Conservation (phyloP, 306 rosid species). For the Cucurbita ficifolia region DNA sequence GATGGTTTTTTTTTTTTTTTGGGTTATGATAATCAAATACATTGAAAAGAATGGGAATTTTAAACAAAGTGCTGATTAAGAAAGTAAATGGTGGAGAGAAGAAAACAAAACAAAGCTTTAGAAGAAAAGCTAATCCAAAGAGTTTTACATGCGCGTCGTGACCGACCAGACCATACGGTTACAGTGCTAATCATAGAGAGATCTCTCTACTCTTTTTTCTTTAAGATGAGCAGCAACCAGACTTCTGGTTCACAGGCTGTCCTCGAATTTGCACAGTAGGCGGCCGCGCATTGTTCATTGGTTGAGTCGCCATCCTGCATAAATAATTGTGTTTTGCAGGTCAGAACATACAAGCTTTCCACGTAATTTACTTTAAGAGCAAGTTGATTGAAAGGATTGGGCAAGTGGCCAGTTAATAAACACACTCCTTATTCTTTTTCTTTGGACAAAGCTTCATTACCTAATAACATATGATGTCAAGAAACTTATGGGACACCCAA, state of each 20-base stretch:
- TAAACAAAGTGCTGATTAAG: conserved; percentile 34
- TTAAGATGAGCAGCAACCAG: conserved; percentile 92
- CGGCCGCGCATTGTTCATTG: conserved; percentile 80
- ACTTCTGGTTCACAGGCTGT: conserved; percentile 93
- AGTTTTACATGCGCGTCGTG: conserved; percentile 36
- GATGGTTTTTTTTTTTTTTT: conserved; percentile 6
- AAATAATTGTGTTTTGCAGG: not conserved
- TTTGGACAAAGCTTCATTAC: not conserved
- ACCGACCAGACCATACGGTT: conserved; percentile 8
- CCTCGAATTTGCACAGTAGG: conserved; percentile 96
- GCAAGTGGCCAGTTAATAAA: not conserved
- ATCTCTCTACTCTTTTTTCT: conserved; percentile 11
- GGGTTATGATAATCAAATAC: conserved; percentile 43
- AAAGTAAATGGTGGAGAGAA: conserved; percentile 20
- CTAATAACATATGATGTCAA: not conserved
- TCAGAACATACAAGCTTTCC: not conserved
- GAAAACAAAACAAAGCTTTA: conserved; percentile 21
- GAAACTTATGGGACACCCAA: not conserved
- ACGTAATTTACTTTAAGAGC: not conserved
- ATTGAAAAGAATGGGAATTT: conserved; percentile 77
- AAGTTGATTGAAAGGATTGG: not conserved
- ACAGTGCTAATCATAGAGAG: not conserved
- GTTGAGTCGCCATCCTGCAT: conserved; percentile 96
- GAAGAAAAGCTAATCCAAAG: conserved; percentile 19
- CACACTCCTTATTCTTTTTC: not conserved